Percentiles rank a stretch among this genome's conserved stretches.
Conservation (phyloP, 176 grass and related monocot genomes). For the Tillandsia leiboldiana region DNA sequence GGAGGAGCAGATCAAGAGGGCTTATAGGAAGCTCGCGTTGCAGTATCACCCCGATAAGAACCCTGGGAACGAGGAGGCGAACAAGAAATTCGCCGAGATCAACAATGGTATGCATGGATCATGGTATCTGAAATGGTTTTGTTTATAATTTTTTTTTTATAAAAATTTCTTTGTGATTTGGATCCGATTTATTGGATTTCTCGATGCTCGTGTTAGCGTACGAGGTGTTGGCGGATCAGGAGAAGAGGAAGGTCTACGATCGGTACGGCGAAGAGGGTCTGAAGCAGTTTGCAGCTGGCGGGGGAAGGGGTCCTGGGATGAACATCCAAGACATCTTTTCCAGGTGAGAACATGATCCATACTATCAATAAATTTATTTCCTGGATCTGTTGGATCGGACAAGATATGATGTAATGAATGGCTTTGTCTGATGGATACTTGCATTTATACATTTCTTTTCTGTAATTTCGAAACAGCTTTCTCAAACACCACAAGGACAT, state of each 20-base stretch:
- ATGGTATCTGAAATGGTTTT: neutral
- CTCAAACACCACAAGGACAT: too few species aligned
- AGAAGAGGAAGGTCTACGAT: constrained; percentile 98
- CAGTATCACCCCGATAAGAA: constrained; percentile 99
- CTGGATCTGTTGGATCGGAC: neutral
- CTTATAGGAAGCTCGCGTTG: constrained; percentile 91
- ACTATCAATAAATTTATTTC: neutral
- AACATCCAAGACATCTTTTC: constrained; percentile 94
- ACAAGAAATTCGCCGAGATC: constrained; percentile 82
- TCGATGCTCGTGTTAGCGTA: constrained; percentile 45
- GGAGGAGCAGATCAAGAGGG: constrained; percentile 97
- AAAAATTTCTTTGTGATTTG: neutral
- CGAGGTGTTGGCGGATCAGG: constrained; percentile 78
- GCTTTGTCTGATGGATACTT: too few species aligned
- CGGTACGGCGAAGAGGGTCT: constrained; percentile 86
- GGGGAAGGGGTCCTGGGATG: constrained; percentile 65
- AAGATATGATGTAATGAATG: too few species aligned
- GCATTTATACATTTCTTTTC: too few species aligned
- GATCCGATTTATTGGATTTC: neutral
- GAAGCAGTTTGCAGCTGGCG: constrained; percentile 68
- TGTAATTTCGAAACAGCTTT: too few species aligned
- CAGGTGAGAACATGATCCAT: constrained; percentile 27
- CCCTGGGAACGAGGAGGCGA: constrained; percentile 84
- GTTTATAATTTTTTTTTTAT: neutral
- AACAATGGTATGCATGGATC: constrained; percentile 53